These are phyloP conservation scores for Ceriops decandra DNA, from an alignment of 345 rosid genomes.

Conservation along the genomic window DNA sequence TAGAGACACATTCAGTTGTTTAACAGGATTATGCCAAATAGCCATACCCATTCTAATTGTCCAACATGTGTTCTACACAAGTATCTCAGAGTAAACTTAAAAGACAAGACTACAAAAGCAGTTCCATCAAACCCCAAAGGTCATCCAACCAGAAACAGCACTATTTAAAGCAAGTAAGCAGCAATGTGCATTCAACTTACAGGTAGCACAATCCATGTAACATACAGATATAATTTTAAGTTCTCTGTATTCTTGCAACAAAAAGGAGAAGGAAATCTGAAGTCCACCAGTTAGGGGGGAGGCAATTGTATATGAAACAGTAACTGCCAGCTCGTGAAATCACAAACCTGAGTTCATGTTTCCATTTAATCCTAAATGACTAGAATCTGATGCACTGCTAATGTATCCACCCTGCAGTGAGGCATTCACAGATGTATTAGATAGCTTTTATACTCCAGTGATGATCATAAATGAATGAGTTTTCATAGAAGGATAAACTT, in stretches of 20 bases:
- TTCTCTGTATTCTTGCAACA: too few species aligned
- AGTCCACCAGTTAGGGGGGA: background rate
- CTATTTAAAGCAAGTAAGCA: too few species aligned
- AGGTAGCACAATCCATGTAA: background rate
- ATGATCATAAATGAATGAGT: background rate
- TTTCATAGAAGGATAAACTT: background rate
- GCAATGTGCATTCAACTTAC: too few species aligned
- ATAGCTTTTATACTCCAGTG: background rate
- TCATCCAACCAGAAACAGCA: too few species aligned
- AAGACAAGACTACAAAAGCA: too few species aligned
- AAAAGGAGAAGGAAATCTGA: too few species aligned
- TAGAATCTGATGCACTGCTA: constrained; percentile 39
- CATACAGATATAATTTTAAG: background rate
- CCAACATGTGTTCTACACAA: too few species aligned
- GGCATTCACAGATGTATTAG: constrained; percentile 17
- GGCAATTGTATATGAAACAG: background rate
- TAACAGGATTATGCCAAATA: too few species aligned
- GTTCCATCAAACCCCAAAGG: too few species aligned
- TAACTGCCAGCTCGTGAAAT: background rate
- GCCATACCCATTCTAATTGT: too few species aligned
- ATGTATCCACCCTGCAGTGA: constrained; percentile 50
- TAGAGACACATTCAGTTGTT: too few species aligned
- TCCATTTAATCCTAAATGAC: constrained; percentile 50
- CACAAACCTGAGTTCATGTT: constrained; percentile 49
- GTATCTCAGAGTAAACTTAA: too few species aligned